phyloP scores from a whole-genome alignment of 1,284 basidiomycete species.

The Ustilago cynodontis region DNA sequence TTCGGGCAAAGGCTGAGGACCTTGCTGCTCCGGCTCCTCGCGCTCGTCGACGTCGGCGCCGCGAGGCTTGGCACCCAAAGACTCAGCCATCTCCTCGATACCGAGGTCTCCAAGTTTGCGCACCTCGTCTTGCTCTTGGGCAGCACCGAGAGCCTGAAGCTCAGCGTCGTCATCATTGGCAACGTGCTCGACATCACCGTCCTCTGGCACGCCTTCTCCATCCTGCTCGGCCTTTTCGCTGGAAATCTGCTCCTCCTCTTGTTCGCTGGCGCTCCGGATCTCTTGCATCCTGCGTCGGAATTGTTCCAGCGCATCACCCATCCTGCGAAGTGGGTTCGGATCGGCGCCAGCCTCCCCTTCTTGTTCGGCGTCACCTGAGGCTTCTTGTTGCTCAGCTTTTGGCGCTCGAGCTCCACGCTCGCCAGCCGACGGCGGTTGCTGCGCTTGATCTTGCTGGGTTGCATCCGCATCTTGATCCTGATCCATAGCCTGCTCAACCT shows the following conservation, averaged over 20 bases:
- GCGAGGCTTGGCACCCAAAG: slow-evolving; percentile 69
- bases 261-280: slow-evolving; percentile 76
- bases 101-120: slow-evolving; percentile 76
- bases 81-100: slow-evolving; percentile 61
- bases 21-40: slow-evolving; percentile 32
- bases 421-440: slow-evolving; percentile 36
- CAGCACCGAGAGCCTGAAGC: slow-evolving; percentile 90
- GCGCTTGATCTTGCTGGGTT: slow-evolving; percentile 67
- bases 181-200: slow-evolving; percentile 81
- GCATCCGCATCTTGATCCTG: slow-evolving; percentile 61
- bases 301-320: slow-evolving; percentile 87
- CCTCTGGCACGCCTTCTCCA: slow-evolving; percentile 72
- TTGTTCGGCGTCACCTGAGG: slow-evolving; percentile 37
- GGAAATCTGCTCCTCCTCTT: slow-evolving; percentile 66
- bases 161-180: slow-evolving; percentile 78
- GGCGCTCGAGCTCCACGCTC: slow-evolving; percentile 24
- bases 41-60: slow-evolving; percentile 33
- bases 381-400: slow-evolving; percentile 25
- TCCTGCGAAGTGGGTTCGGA: slow-evolving; percentile 80
- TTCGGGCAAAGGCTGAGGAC: slow-evolving; percentile 51
- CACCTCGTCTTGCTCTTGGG: slow-evolving; percentile 75
- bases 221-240: slow-evolving; percentile 71
- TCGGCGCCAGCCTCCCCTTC: slow-evolving; percentile 57
- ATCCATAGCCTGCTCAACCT: slow-evolving; percentile 63
- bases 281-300: slow-evolving; percentile 86